Base-by-base conservation (phyloP, 345 rosid species). In the Lenwebbia sp. region DNA sequence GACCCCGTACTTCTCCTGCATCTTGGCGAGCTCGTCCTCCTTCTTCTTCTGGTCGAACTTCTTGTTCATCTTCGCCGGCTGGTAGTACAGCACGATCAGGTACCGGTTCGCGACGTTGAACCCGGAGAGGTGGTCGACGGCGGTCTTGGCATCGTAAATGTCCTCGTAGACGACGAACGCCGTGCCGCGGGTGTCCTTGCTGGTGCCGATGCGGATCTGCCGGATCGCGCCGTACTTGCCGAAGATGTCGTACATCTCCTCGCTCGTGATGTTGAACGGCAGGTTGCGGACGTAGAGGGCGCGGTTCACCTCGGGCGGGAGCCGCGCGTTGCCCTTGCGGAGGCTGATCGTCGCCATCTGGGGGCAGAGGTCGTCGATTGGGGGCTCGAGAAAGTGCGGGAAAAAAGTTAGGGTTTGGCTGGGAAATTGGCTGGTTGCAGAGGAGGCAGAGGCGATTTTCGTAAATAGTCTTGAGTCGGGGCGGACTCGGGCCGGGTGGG, bases 241-340 rank as follows among this genome's bases (percentile, higher is more conserved):
- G 91, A 97, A 97, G 82, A 97, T 97, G 85, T 97, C 99, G 93
- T 97, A 97, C 98, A 96, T 97, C 98, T 97, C 99, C 91, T 97
- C 98, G 92, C 98, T 94, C 75, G 99, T 93, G 83, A 95, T 97
- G 92, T 97, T 97, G 91, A 97, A 97, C 0, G 99, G 99, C n/a
- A 97, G 95, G 91, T 97, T 97, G 8, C 99, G 94, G 17, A 96
- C 99, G 92, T 97, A 97, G 21, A 97, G 95, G 44, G 94, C 98
- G 10, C 99, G 92, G 84, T 97, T 96, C 12, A 97, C 99, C 89
- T 97, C 99, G 25, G 99, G 99, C 4, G 99, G 98, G 0, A 97
- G 99, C 2, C 99, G 94, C 0, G 99, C 92, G 91, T 96, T 97
- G 81, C 92, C 92, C 88, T 97, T 97, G 13, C 99, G 96, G 49